Conservation (phyloP, 108 stramenopile species). For the Parietichytrium sp. region DNA sequence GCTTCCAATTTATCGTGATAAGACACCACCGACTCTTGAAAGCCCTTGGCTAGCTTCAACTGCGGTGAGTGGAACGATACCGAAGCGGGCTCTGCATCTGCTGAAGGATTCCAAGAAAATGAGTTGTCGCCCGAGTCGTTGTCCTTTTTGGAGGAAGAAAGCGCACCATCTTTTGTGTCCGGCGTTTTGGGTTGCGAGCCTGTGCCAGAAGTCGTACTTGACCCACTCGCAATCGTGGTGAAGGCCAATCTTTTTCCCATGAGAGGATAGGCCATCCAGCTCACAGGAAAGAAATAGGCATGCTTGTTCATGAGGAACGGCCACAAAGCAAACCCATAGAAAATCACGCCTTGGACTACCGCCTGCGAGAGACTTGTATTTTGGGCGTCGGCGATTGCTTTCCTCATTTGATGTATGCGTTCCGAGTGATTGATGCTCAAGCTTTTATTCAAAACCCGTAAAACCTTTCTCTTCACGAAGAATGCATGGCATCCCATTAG, state of each 20-base stretch:
- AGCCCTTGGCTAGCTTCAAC: too few species aligned
- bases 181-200: too few species aligned
- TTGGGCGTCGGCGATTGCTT: neutral
- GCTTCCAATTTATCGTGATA: too few species aligned
- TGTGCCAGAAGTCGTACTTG: too few species aligned
- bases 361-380: neutral
- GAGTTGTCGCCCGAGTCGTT: too few species aligned
- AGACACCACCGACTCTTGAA: too few species aligned
- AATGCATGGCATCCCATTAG: neutral
- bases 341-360: neutral
- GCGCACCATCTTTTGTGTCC: too few species aligned
- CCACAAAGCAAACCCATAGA: neutral
- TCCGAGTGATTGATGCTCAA: neutral
- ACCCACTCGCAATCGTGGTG: neutral
- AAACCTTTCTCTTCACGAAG: neutral
- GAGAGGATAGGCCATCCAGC: slow-evolving; percentile 2
- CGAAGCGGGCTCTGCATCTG: too few species aligned
- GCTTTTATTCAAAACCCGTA: too few species aligned
- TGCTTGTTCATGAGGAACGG: neutral
- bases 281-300: neutral
- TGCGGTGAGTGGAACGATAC: too few species aligned
- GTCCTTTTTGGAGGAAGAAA: too few species aligned
- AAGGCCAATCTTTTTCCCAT: neutral
- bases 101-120: too few species aligned
- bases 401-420: neutral